Evolutionary conservation across 176 grass and related monocot genomes (phyloP), one percentile per base, ranked within the genome.

Genomic region (Musa itinerans): DNA sequence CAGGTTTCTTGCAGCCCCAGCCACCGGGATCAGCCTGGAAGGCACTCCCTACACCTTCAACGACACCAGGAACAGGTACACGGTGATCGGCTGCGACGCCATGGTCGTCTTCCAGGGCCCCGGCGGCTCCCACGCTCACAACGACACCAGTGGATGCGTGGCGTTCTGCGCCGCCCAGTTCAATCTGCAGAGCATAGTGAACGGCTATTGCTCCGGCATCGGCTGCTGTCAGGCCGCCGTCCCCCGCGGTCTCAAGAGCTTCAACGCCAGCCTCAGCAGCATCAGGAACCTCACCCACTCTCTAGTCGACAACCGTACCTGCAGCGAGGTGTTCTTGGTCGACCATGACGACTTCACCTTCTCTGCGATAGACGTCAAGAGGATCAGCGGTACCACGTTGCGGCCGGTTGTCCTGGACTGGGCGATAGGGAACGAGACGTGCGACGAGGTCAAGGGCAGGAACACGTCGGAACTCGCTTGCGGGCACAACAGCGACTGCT

Each of bases 331-430:
- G 10, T 91, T 87, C 65, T 48, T 91, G 11, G 79, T 74, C 15
- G 77, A 87, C 54, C 65, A 87, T n/a, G 52, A 79, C 11, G 50
- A 56, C 8, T 90, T 82, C 68, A 13, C 52, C 12, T 90, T 90
- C 74, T 54, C 74, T 71, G 23, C 1, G 65, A 0, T 0, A 25
- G 70, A 86, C 22, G 25, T 84, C 68, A 50, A 9, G 1, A 48
- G 50, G 24, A 48, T 55, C 14, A 11, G 15, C 15, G 62, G 21
- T 70, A 12, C 0, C 79, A 81, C 49, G 12, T 0, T 13, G 26
- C 75, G 69, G 13, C 64, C 11, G 34, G 77, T 92, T 21, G 83
- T 88, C 52, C 80, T 92, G 7, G 80, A 92, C 67, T 92, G 89
- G 89, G 86, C 77, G 67, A 81, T 92, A 69, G 74, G 79, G 48